Evolutionary conservation across 768 basidiomycete species (phyloP), one percentile per base, ranked within the genome.

Genomic region (Leccinellum luteum): DNA sequence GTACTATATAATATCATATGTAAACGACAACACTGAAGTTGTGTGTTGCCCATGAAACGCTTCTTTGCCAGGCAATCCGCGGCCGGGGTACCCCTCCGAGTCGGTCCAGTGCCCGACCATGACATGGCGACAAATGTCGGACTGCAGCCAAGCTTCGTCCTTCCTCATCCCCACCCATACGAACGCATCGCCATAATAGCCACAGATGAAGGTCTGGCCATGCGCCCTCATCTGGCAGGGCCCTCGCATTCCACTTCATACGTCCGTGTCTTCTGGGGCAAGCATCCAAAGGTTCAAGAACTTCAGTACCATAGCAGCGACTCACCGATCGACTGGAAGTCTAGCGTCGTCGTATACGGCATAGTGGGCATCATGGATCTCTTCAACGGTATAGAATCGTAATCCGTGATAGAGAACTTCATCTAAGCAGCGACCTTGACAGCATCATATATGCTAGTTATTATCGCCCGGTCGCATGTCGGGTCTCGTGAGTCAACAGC

Each of bases 401-500:
- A 45, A 31, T 47, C 23, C 23, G 25, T 53, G 51, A 15, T 4
- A 19, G 45, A 43, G 17, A 6, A 43, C 43, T 48, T 52, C 17
- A 27, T 62, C 62, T 68, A n/a, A 72, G 32, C 12, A 51, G 45
- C 50, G 28, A 34, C 35, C 21, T 59, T 51, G 50, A 53, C 65
- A 92, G 92, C 81, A 34, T 88, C 91, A 9, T 86, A 92, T 75
- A 73, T 94, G 17, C 74, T 94, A 45, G 87, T 91, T 4, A 82
- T 94, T 48, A 85, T 84, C 19, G 78, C 83, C 2, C 81, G 82
- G 57, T 74, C 75, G 47, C 80, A 85, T 59, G 76, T 89, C 13
- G 92, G 92, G 58, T 76, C 79, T 61, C 69, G 92, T 90, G 68
- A 73, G 89, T 78, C 14, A 30, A 52, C 27, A 10, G 15, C 27